phyloP scores from a whole-genome alignment of 2,329 filamentous ascomycete species.

The Apiospora koreana region DNA sequence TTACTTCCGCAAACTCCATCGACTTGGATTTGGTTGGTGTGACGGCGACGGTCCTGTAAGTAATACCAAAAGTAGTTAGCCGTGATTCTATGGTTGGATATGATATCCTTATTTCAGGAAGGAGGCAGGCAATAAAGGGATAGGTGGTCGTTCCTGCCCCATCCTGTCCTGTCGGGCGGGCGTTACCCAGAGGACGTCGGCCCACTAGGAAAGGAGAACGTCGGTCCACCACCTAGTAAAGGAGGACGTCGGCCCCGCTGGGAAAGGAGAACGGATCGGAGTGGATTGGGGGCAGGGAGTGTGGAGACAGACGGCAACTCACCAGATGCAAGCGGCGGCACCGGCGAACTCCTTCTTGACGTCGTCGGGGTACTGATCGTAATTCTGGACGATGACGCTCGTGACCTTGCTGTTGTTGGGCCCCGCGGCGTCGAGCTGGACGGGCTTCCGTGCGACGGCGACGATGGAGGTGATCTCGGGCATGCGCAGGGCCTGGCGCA shows the following conservation, averaged over 20 bases:
- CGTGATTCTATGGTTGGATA: not conserved
- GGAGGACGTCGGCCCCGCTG: no score
- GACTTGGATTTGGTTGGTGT: constrained; percentile 25
- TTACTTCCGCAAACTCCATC: constrained; percentile 23
- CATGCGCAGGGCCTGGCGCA: constrained; percentile 42
- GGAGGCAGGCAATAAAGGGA: not conserved
- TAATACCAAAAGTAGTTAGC: not conserved
- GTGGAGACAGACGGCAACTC: constrained; percentile 4
- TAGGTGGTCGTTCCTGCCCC: no score
- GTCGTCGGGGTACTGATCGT: constrained; percentile 40
- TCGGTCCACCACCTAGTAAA: no score
- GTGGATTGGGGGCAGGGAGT: not conserved
- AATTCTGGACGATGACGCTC: constrained; percentile 41
- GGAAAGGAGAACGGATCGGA: no score
- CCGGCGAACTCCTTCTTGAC: constrained; percentile 40
- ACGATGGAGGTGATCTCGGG: constrained; percentile 41
- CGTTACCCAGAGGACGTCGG: no score
- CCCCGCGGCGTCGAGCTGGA: constrained; percentile 24
- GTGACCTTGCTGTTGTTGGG: constrained; percentile 37
- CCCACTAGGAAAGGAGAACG: no score
- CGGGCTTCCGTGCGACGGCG: constrained; percentile 41
- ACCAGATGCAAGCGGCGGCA: constrained; percentile 40
- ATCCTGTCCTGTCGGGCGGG: no score
- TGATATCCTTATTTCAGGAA: not conserved
- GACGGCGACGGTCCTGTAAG: constrained; percentile 29